Conservation (phyloP, 495 filamentous ascomycete genomes). For the Parathielavia appendiculata region DNA sequence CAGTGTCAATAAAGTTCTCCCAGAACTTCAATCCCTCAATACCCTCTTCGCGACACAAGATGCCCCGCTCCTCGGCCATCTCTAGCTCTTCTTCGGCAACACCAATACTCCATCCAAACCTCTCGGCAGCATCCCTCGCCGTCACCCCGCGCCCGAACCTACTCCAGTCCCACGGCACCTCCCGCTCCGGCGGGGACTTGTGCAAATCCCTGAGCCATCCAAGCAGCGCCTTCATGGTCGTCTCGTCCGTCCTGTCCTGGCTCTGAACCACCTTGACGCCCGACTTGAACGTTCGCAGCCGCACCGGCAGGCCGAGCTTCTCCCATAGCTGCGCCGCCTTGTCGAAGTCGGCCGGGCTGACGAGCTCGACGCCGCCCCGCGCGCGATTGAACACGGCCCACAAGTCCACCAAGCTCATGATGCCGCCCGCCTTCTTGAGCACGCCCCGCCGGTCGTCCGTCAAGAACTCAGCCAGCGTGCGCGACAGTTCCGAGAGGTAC, state of each 20-base stretch:
- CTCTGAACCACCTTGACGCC: constrained; percentile 90
- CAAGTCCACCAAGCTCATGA: constrained; percentile 90
- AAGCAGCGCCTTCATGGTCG: constrained; percentile 70
- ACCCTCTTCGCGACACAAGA: constrained; percentile 75
- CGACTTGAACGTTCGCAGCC: constrained; percentile 81
- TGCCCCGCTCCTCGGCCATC: constrained; percentile 89
- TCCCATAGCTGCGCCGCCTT: constrained; percentile 86
- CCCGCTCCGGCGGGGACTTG: constrained; percentile 54
- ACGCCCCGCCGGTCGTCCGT: constrained; percentile 84
- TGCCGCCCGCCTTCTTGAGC: constrained; percentile 78
- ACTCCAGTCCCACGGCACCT: constrained; percentile 68
- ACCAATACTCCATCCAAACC: constrained; percentile 97
- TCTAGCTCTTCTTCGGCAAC: constrained; percentile 93
- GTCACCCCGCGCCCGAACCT: constrained; percentile 79
- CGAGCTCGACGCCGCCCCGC: constrained; percentile 86
- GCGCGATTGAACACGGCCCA: constrained; percentile 98
- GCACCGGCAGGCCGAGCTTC: constrained; percentile 77
- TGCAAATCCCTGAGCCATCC: constrained; percentile 74
- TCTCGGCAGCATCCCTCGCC: constrained; percentile 80
- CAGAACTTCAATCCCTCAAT: constrained; percentile 79
- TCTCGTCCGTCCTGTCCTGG: constrained; percentile 83
- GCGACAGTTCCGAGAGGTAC: constrained; percentile 72
- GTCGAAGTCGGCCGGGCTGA: constrained; percentile 87
- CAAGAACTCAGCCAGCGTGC: constrained; percentile 88
- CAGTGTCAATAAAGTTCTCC: constrained; percentile 59